Conservation (phyloP, 306 rosid species). For the Cucurbita pepo region DNA sequence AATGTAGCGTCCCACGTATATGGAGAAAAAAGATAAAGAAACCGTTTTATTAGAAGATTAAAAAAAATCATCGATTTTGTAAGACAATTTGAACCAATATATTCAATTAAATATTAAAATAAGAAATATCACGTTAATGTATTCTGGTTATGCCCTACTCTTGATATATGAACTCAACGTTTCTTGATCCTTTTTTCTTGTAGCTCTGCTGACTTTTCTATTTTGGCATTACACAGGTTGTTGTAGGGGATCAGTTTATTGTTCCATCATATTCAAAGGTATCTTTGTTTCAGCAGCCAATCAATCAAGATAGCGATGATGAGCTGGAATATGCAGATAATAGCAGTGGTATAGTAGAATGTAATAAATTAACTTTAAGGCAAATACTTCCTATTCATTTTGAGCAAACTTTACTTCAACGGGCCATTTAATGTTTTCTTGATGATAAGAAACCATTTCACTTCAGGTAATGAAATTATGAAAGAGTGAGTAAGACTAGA, state of each 20-base stretch:
- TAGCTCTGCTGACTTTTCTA: conserved; percentile 7
- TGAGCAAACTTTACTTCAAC: neutral
- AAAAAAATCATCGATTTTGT: neutral
- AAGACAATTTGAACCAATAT: neutral
- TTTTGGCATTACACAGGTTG: conserved; percentile 40
- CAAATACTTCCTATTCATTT: neutral
- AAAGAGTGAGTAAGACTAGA: neutral
- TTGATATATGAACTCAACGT: neutral
- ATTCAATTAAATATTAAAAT: neutral
- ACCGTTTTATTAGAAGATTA: neutral
- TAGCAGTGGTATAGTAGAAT: conserved; percentile 47
- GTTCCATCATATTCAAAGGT: conserved; percentile 79
- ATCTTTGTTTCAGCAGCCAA: conserved; percentile 73
- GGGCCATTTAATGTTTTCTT: neutral
- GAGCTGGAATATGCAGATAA: conserved; percentile 95
- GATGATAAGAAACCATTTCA: neutral
- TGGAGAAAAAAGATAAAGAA: neutral
- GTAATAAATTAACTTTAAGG: neutral
- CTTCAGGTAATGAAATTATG: neutral
- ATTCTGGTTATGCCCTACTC: neutral
- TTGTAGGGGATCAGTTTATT: conserved; percentile 51
- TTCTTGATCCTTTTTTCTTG: neutral
- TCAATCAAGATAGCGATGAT: conserved; percentile 87
- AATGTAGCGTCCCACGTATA: neutral
- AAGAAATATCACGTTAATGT: neutral